Conservation (phyloP, 2,329 filamentous ascomycete genomes). For the Fusarium euwallaceae region DNA sequence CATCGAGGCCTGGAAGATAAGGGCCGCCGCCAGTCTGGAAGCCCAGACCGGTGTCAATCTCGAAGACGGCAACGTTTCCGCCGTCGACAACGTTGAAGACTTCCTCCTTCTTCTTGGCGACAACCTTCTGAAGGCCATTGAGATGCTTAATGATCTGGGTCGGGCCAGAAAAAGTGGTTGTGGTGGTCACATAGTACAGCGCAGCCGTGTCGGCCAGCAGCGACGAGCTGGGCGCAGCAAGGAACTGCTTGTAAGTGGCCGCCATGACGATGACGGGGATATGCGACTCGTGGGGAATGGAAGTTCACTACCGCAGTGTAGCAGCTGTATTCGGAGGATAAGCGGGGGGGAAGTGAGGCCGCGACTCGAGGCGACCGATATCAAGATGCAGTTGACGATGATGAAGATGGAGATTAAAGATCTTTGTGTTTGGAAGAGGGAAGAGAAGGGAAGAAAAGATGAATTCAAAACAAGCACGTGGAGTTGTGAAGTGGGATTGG, state of each 20-base stretch:
- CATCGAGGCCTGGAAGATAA: slow-evolving; percentile 90
- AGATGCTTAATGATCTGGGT: slow-evolving; percentile 88
- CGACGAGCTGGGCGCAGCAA: slow-evolving; percentile 74
- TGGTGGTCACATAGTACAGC: slow-evolving; percentile 91
- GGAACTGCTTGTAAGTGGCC: slow-evolving; percentile 77
- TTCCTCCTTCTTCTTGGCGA: slow-evolving; percentile 87
- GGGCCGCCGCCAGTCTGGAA: slow-evolving; percentile 85
- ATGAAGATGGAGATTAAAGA: slow-evolving; percentile 13
- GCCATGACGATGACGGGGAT: slow-evolving; percentile 52
- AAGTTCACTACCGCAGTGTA: slow-evolving; percentile 12
- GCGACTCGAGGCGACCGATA: slow-evolving; percentile 29
- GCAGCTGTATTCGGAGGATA: slow-evolving; percentile 11
- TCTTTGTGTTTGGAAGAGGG: slow-evolving; percentile 10
- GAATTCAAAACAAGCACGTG: slow-evolving; percentile 47
- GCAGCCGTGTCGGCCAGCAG: slow-evolving; percentile 75
- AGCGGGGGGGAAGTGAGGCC: slow-evolving; percentile 10
- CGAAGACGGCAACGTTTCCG: slow-evolving; percentile 79
- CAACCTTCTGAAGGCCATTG: slow-evolving; percentile 74
- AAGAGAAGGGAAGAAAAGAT: slow-evolving; percentile 41
- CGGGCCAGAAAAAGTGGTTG: slow-evolving; percentile 78
- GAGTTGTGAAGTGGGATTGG: slow-evolving; percentile 39
- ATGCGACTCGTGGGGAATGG: slow-evolving; percentile 30
- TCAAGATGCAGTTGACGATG: slow-evolving; percentile 19
- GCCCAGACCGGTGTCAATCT: slow-evolving; percentile 86
- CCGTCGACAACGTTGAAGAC: slow-evolving; percentile 81